A percentile compares a stretch with the other conserved stretches of the same genome.
Evolutionary conservation across 495 filamentous ascomycete species (phyloP).

Genomic region (Clavariopsis aquatica): DNA sequence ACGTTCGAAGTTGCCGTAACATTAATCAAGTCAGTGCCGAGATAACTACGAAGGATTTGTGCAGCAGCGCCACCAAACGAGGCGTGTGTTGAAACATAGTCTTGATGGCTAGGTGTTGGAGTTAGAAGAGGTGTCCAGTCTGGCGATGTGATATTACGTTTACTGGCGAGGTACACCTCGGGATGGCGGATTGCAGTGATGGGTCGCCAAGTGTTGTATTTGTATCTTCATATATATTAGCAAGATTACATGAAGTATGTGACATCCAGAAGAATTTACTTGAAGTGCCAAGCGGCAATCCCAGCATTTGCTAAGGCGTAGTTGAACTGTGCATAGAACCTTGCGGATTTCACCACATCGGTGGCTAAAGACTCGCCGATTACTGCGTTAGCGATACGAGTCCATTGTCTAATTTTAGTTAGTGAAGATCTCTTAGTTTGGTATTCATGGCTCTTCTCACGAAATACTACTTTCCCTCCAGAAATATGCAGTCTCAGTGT

Average conservation of each 20-base stretch:
- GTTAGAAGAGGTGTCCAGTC: slow-evolving; percentile 42
- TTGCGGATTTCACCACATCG: slow-evolving; percentile 40
- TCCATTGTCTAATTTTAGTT: slow-evolving; percentile 38
- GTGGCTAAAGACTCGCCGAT: slow-evolving; percentile 37
- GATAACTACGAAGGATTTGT: slow-evolving; percentile 37
- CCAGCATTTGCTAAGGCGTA: slow-evolving; percentile 48
- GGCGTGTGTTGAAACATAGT: slow-evolving; percentile 45
- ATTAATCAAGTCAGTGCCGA: slow-evolving; percentile 35
- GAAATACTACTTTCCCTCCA: slow-evolving; percentile 27
- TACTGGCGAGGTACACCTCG: slow-evolving; percentile 37
- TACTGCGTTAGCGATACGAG: slow-evolving; percentile 42
- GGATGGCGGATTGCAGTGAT: slow-evolving; percentile 42
- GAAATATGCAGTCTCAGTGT: slow-evolving; percentile 22
- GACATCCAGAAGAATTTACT: slow-evolving; percentile 13
- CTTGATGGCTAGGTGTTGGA: slow-evolving; percentile 44
- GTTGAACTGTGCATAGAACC: slow-evolving; percentile 45
- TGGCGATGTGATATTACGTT: slow-evolving; percentile 34
- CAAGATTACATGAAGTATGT: not conserved
- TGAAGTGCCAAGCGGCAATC: slow-evolving; percentile 42
- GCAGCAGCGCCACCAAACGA: slow-evolving; percentile 45
- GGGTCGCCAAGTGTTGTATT: slow-evolving; percentile 42
- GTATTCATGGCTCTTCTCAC: slow-evolving; percentile 24
- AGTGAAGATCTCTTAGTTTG: not conserved
- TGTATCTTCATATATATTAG: slow-evolving; percentile 17
- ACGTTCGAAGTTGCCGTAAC: slow-evolving; percentile 42